phyloP scores from a whole-genome alignment of 768 basidiomycete genomes.

The Myochromella boudieri region DNA sequence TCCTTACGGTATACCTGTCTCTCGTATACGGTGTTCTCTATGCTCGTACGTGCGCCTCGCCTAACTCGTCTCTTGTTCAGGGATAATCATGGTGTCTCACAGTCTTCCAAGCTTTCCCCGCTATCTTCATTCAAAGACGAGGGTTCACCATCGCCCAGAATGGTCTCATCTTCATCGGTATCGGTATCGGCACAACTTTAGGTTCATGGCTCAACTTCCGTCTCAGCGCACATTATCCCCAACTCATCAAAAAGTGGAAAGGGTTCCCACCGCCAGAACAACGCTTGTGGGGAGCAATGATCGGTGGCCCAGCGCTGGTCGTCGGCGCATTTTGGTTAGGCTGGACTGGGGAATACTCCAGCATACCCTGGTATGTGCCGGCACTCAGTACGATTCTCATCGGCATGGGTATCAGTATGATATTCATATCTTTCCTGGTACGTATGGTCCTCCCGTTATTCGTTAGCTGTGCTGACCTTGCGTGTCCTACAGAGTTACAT shows the following conservation, averaged over 20 bases:
- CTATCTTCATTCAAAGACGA: slow-evolving; percentile 38
- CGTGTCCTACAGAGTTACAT: slow-evolving; percentile 54
- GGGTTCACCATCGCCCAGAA: slow-evolving; percentile 38
- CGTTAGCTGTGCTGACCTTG: no score
- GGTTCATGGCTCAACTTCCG: slow-evolving; percentile 41
- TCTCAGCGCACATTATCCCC: slow-evolving; percentile 36
- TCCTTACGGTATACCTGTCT: slow-evolving; percentile 62
- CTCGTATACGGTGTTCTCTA: slow-evolving; percentile 63
- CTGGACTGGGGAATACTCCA: slow-evolving; percentile 54
- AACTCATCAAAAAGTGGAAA: slow-evolving; percentile 44
- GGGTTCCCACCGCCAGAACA: slow-evolving; percentile 65
- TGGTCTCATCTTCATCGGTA: slow-evolving; percentile 58
- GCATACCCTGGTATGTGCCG: slow-evolving; percentile 60
- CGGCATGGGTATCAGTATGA: slow-evolving; percentile 47
- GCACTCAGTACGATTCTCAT: slow-evolving; percentile 50
- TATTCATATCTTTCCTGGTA: slow-evolving; percentile 63
- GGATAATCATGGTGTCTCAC: slow-evolving; percentile 2
- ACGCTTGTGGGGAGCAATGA: slow-evolving; percentile 53
- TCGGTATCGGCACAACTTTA: slow-evolving; percentile 46
- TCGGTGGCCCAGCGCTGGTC: slow-evolving; percentile 54
- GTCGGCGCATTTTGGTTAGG: slow-evolving; percentile 68
- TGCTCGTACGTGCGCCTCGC: slow-evolving; percentile 40
- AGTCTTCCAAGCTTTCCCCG: slow-evolving; percentile 61
- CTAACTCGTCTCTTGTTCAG: background rate
- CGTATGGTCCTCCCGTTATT: slow-evolving; percentile 22